Base-by-base conservation (phyloP, 306 rosid genomes). In the Begonia masoniana region DNA sequence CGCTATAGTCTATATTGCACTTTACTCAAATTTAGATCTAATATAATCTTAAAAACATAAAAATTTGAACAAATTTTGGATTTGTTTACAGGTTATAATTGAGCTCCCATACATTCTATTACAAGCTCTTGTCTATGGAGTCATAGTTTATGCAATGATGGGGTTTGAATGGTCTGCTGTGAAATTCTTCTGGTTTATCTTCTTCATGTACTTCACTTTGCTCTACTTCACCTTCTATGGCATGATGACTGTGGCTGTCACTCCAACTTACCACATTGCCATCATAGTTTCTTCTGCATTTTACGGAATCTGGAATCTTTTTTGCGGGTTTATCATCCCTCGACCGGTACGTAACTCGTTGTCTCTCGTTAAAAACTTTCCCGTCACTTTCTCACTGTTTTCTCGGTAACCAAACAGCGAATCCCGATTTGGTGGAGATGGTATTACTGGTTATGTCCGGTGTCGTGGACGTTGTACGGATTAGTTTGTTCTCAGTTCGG, bases 201-300 rank as follows among this genome's bases (percentile, higher is more conserved):
- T 74, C 52, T 81, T 77, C 71, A 77, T 71, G 79, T 77, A 39
- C 76, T 71, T 74, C 78, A 68, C 84, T 17, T 64, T 81, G 50
- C 54, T 75, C 62, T 81, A 81, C 75, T 81, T 74, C 73, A 81
- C 77, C 66, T 81, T 60, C 76, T 81, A 71, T 15, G 88, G 88
- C 51, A 81, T 81, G 81, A 74, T 77, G 81, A 4, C 53, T 10
- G 80, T 81, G 15, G 88, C 73, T 7, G 64, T 67, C 60, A 77
- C 84, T 55, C 84, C 84, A 59, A 77, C 64, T 57, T 73, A 71
- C 74, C 88, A 81, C 54, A 63, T 81, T 51, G 69, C 79, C 60
- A 14, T 82, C 58, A 74, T 81, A 41, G 70, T 69, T 50, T 63
- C 83, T 52, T 62, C 83, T n/a, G 81, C 79, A 39, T 77, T 77